Base-by-base conservation (phyloP, 129 eudicot genomes). In the Escallonia rubra region DNA sequence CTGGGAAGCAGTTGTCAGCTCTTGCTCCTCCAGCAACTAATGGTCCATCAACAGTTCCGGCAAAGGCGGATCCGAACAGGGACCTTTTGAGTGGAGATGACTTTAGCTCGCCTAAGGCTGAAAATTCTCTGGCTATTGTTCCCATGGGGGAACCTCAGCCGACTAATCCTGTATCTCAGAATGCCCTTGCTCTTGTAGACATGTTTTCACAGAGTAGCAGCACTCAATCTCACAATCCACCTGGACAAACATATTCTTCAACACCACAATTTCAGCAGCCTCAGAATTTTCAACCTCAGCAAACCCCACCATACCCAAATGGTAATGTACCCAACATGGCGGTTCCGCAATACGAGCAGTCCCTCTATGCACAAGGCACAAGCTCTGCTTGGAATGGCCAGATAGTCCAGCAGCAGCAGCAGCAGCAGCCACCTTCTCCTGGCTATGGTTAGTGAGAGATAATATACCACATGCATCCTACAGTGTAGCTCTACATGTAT, bases 61-160 rank as follows among this genome's bases (percentile, higher is more conserved):
- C 66, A 13, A 79, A 79, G 12, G 81, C 65, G 10, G 57, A 57
- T 57, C 76, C 80, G 40, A 78, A 76, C 61, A 83, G 86, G 65
- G 98, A 93, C 65, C 98, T 93, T 64, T 73, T 93, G 78, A 86
- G 96, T 43, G 98, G 98, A 62, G 95, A 86, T n/a, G 88, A 82
- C 72, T 79, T 88, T 51, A 74, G 72, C 78, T 72, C 94, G 38
- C 94, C 87, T 34, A 72, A 80, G 8, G 84, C 83, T 57, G 81
- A 69, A 57, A 80, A 77, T 49, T 59, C 84, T 8, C 78, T 84
- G 41, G 98, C 98, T 15, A 72, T 93, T 65, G 96, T 93, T 55
- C 91, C 91, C 3, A 84, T 79, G 41, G 84, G 89, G 58, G 87
- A 64, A 77, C 61, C 82, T 65, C 95, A 85, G 75, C 83, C 96